phyloP scores from a whole-genome alignment of 1,284 basidiomycete species.

The Cryptococcus neoformans region DNA sequence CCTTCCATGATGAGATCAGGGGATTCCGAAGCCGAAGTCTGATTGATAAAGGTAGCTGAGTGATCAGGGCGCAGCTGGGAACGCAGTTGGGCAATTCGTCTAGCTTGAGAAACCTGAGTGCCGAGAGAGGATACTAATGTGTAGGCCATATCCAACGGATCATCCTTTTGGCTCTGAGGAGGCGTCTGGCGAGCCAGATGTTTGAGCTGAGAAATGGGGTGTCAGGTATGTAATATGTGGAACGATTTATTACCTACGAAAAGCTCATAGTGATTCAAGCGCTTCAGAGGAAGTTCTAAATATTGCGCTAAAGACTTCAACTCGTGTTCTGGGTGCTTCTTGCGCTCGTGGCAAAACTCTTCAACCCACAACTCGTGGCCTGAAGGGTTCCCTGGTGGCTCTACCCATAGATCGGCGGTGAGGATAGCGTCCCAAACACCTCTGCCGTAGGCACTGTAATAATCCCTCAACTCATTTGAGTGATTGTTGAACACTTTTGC shows the following conservation, averaged over 20 bases:
- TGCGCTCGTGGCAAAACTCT: neutral
- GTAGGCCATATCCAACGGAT: neutral
- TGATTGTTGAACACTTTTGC: neutral
- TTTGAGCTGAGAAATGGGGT: neutral
- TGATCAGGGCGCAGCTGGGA: neutral
- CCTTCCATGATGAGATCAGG: neutral
- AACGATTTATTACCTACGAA: neutral
- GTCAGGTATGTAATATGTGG: neutral
- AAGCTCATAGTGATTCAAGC: neutral
- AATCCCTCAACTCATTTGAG: neutral
- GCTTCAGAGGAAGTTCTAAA: neutral
- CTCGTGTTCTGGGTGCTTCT: neutral
- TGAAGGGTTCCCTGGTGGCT: neutral
- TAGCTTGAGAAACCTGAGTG: neutral
- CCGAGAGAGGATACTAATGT: neutral
- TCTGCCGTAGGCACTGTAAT: neutral
- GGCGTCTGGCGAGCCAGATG: constrained; percentile 1
- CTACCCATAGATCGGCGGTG: neutral
- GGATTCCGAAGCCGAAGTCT: neutral
- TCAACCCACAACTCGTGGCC: neutral
- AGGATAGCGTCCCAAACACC: neutral
- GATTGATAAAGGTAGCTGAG: neutral
- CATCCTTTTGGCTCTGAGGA: neutral
- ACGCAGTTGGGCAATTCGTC: neutral
- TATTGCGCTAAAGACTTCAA: neutral